Evolutionary conservation across 2,329 filamentous ascomycete genomes (phyloP).

Genomic region (Pseudogymnoascus sp.): DNA sequence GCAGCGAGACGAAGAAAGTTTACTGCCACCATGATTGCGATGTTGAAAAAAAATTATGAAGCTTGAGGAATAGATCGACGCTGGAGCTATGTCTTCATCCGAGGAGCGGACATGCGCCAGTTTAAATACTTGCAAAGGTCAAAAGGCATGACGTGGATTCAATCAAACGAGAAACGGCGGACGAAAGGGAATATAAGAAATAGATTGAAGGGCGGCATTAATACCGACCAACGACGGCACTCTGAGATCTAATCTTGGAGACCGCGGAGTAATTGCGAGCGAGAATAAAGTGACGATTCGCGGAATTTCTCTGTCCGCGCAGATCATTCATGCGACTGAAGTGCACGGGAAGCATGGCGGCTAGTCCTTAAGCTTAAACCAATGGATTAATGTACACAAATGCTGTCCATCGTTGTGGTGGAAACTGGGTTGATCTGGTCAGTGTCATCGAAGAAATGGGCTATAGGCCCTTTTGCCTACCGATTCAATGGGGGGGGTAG

Average conservation of each 20-base stretch:
- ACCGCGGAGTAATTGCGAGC: conserved; percentile 5
- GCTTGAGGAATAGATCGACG: not conserved
- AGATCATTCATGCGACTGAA: not conserved
- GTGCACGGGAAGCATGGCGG: not conserved
- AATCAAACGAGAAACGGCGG: not conserved
- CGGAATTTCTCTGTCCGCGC: not conserved
- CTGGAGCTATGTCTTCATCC: not conserved
- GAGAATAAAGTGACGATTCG: not conserved
- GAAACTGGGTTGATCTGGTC: not conserved
- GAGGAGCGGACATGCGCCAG: not conserved
- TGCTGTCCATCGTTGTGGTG: not conserved
- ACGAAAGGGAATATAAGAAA: conserved; percentile 10
- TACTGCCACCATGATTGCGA: conserved; percentile 1
- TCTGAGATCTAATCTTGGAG: not conserved
- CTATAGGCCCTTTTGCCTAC: not conserved
- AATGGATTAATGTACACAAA: not conserved
- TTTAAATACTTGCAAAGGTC: not conserved
- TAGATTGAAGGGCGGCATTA: not conserved
- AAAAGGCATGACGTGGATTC: not conserved
- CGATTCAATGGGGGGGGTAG: no score
- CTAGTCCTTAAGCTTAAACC: not conserved
- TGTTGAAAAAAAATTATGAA: not conserved
- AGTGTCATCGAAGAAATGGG: not conserved
- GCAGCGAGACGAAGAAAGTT: conserved; percentile 6
- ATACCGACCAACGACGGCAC: conserved; percentile 4